phyloP scores from a whole-genome alignment of 305 asterid genomes.

The Plantago lanceolata region DNA sequence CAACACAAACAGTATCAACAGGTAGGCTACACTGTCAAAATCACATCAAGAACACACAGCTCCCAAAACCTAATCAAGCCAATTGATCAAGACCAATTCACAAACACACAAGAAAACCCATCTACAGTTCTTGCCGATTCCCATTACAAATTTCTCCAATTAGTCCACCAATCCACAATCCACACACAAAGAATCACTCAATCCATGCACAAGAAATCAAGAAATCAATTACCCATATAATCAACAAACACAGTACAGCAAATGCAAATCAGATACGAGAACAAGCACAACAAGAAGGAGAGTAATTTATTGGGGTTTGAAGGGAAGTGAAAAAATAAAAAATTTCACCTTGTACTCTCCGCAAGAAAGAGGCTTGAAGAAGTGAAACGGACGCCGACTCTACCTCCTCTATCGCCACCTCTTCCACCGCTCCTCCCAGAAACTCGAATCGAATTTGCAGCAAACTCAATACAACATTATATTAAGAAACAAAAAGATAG shows the following conservation, averaged over 20 bases:
- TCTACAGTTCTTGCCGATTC: constrained; percentile 1
- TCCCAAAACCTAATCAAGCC: constrained; percentile 21
- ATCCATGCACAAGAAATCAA: background rate
- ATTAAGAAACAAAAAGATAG: no score
- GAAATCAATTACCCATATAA: background rate
- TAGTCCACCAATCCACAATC: background rate
- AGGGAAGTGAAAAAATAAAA: background rate
- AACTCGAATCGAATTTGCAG: no score
- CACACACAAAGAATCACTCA: background rate
- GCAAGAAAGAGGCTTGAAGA: constrained; percentile 22
- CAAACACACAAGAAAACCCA: background rate
- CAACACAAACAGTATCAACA: background rate
- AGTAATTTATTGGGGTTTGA: background rate
- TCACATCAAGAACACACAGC: constrained; percentile 11
- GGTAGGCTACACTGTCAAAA: no score
- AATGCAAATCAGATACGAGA: constrained; percentile 14
- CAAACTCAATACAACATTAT: no score
- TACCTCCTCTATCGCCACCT: no score
- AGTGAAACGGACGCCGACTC: constrained; percentile 37
- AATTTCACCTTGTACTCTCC: constrained; percentile 53
- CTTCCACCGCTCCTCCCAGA: no score
- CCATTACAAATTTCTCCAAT: background rate
- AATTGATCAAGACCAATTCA: constrained; percentile 28
- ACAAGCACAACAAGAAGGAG: constrained; percentile 4
- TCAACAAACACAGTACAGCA: background rate